Percentiles rank a stretch among this genome's conserved stretches.
These are phyloP conservation scores for Penicillium turbatum DNA, from an alignment of 495 filamentous ascomycete species.

Conservation along the genomic window DNA sequence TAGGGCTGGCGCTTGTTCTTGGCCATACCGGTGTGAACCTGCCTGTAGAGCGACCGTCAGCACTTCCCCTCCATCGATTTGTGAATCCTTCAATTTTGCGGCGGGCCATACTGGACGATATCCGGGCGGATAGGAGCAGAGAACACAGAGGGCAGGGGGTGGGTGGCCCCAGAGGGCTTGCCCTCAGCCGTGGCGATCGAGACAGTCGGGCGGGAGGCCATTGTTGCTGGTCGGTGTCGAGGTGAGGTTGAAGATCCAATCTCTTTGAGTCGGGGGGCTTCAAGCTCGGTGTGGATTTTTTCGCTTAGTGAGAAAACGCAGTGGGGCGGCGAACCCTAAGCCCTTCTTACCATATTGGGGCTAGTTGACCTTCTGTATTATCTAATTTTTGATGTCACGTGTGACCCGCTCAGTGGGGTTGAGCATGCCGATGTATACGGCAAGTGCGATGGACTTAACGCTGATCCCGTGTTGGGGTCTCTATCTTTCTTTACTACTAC, in stretches of 20 bases:
- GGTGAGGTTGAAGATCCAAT: conserved; percentile 44
- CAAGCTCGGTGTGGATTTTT: conserved; percentile 40
- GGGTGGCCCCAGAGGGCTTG: conserved; percentile 76
- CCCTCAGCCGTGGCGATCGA: conserved; percentile 92
- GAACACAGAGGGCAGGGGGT: conserved; percentile 93
- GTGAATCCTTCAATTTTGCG: conserved; percentile 12
- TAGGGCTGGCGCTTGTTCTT: conserved; percentile 99
- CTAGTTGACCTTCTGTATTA: conserved; percentile 4
- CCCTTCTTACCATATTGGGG: conserved; percentile 30
- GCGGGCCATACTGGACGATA: conserved; percentile 78
- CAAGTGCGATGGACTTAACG: not conserved
- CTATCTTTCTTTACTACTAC: no score
- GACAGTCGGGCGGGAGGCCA: conserved; percentile 93
- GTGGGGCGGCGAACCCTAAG: conserved; percentile 36
- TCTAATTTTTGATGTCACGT: not conserved
- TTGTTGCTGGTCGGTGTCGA: conserved; percentile 55
- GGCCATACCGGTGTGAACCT: conserved; percentile 96
- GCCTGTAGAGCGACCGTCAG: conserved; percentile 48
- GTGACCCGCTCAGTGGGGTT: not conserved
- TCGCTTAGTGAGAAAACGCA: conserved; percentile 38
- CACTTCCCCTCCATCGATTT: conserved; percentile 18
- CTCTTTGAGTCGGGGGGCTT: conserved; percentile 28
- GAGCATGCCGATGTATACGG: not conserved
- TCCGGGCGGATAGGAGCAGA: conserved; percentile 93
- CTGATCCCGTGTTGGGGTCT: no score